These are phyloP conservation scores for carrot (Daucus carota) DNA, from an alignment of 129 eudicot species.

Conservation along the genomic window DNA sequence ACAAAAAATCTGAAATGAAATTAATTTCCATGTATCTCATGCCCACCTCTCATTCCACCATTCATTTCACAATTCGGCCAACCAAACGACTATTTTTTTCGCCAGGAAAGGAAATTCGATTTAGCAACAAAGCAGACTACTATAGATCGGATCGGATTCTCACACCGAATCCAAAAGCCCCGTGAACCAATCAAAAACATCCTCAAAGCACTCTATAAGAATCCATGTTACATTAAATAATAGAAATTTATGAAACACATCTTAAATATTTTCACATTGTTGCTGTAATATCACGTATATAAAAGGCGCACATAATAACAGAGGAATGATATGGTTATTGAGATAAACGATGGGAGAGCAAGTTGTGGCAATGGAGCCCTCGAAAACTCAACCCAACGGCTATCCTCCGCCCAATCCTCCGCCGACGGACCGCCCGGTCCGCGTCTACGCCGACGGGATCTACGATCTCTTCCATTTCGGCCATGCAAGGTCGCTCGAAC, in stretches of 20 bases:
- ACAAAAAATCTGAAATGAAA: too few species aligned
- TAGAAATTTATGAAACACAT: not conserved
- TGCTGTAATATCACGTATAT: not conserved
- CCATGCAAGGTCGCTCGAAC: slow-evolving; percentile 6
- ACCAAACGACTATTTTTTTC: too few species aligned
- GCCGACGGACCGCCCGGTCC: slow-evolving; percentile 6
- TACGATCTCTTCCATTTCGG: slow-evolving; percentile 14
- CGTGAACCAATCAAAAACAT: not conserved
- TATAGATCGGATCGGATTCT: slow-evolving; percentile 15
- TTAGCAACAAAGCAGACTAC: slow-evolving; percentile 8
- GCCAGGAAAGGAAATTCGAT: not conserved
- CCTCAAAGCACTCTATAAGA: not conserved
- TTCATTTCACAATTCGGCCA: too few species aligned
- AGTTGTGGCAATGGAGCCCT: not conserved
- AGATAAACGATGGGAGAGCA: not conserved
- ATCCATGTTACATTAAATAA: not conserved
- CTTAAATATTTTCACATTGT: too few species aligned
- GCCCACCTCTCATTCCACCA: too few species aligned
- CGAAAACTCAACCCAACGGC: not conserved
- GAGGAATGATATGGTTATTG: too few species aligned
- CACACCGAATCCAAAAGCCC: not conserved
- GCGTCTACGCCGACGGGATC: slow-evolving; percentile 14
- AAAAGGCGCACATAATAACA: not conserved
- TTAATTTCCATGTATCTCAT: too few species aligned
- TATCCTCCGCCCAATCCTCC: slow-evolving; percentile 11